These are phyloP conservation scores for Petunia hybrid DNA, from an alignment of 305 asterid species.

Conservation along the genomic window DNA sequence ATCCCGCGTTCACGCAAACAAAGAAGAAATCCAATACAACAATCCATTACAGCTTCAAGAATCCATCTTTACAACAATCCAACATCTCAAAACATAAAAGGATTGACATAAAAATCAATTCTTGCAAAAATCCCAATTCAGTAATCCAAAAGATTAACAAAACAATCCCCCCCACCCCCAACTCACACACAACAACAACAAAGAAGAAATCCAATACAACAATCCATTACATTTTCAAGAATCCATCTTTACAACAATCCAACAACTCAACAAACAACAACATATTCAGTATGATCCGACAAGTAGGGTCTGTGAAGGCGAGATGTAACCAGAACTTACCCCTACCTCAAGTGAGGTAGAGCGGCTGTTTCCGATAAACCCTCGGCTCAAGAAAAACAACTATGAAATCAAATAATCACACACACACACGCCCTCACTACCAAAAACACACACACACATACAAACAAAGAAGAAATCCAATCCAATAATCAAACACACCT, in stretches of 20 bases:
- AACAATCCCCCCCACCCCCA: too few relatives aligned
- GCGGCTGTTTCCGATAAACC: neutral
- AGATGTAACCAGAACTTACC: too few relatives aligned
- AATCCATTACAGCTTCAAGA: too few relatives aligned
- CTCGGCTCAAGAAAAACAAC: neutral
- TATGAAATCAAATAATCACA: neutral
- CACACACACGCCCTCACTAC: neutral
- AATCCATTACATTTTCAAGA: too few relatives aligned
- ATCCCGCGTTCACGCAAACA: too few relatives aligned
- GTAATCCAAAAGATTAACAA: neutral
- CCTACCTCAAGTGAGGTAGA: too few relatives aligned
- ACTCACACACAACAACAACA: too few relatives aligned
- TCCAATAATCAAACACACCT: constrained; percentile 57
- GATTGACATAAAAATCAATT: neutral
- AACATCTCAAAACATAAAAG: neutral
- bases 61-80: neutral
- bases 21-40: neutral
- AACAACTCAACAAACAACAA: neutral
- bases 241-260: neutral
- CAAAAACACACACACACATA: constrained; percentile 20
- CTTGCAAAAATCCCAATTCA: neutral
- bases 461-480: neutral
- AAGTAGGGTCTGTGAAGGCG: too few relatives aligned
- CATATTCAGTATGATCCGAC: too few relatives aligned
- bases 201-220: neutral